Base-by-base conservation (phyloP, 305 asterid species). In the Caryopteris hybrid region DNA sequence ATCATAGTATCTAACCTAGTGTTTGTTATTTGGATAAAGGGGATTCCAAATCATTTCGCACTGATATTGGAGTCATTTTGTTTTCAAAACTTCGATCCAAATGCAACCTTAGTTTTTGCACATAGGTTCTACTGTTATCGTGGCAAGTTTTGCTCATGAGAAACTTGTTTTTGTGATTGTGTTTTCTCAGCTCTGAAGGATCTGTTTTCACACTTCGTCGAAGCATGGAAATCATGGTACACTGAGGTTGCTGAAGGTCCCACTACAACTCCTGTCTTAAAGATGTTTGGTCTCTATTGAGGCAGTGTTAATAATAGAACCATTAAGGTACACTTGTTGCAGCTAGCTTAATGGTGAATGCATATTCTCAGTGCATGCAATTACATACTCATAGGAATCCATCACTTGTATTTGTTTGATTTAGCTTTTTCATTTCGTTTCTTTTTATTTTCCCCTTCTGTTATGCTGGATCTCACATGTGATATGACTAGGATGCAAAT, bases 161-260 rank as follows among this genome's bases (percentile, higher is more conserved):
- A 66, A 65, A 60, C 36, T 59, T 20, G 17, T 64, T 52, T 47
- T 59, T 43, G 48, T 61, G 64, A 29, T 66, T 70, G 48, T 66
- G 25, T 76, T 55, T 7, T 76, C 68, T 58, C 96, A 93, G 99
- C 95, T 61, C 47, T 93, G 79, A 86, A 85, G 73, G 99, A 93
- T 72, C 95, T 93, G 7, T 90, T 93, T 65, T 80, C 86, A n/a
- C 97, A 90, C 74, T 93, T 84, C 47, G 89, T 79, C 46, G 97
- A 90, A 74, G 99, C 99, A 12, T 93, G 96, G 96, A 82, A 84
- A 55, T 87, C 97, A 21, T 93, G 99, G 97, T 87, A 80, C 81
- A 78, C 86, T 79, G 97, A 93, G 79, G 90, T 87, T 66, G 91
- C 91, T 55, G 69, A 89, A 86, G 92, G 84, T 80, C 68, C 85